These are phyloP conservation scores for Zasmidium angulare DNA, from an alignment of 2,329 filamentous ascomycete genomes.

Conservation along the genomic window DNA sequence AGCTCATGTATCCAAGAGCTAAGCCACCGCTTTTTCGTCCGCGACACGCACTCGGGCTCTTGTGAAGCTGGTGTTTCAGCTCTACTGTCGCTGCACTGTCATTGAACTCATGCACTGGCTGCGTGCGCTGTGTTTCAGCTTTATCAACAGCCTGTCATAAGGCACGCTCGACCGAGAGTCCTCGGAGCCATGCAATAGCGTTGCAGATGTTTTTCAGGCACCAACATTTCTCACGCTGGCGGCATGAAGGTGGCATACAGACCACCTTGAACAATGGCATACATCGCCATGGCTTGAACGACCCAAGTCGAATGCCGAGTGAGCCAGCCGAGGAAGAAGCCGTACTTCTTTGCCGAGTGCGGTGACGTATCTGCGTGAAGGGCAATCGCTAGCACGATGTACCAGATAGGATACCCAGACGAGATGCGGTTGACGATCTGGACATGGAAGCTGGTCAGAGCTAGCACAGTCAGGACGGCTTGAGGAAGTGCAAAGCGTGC, in stretches of 20 bases:
- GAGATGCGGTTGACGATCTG: slow-evolving; percentile 90
- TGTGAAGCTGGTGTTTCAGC: background rate
- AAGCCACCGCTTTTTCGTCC: background rate
- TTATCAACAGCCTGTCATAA: background rate
- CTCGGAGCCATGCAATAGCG: background rate
- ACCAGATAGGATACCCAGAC: slow-evolving; percentile 87
- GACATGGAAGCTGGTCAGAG: slow-evolving; percentile 81
- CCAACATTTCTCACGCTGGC: slow-evolving; percentile 57
- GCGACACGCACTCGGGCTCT: background rate
- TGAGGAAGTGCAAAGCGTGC: slow-evolving; percentile 70
- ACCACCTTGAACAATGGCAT: slow-evolving; percentile 77
- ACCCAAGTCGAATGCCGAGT: slow-evolving; percentile 35
- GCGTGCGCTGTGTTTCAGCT: background rate
- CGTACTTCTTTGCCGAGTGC: background rate
- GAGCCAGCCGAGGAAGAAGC: slow-evolving; percentile 1
- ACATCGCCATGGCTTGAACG: slow-evolving; percentile 73
- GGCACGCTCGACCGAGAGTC: background rate
- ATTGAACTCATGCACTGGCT: background rate
- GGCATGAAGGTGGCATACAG: slow-evolving; percentile 90
- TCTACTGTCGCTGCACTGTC: background rate
- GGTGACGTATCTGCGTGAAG: slow-evolving; percentile 19
- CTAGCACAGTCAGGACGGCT: slow-evolving; percentile 67
- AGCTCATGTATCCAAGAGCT: background rate
- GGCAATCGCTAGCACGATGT: slow-evolving; percentile 69
- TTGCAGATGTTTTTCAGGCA: background rate